These are phyloP conservation scores for Podospora australis DNA, from an alignment of 495 filamentous ascomycete species.

Conservation along the genomic window DNA sequence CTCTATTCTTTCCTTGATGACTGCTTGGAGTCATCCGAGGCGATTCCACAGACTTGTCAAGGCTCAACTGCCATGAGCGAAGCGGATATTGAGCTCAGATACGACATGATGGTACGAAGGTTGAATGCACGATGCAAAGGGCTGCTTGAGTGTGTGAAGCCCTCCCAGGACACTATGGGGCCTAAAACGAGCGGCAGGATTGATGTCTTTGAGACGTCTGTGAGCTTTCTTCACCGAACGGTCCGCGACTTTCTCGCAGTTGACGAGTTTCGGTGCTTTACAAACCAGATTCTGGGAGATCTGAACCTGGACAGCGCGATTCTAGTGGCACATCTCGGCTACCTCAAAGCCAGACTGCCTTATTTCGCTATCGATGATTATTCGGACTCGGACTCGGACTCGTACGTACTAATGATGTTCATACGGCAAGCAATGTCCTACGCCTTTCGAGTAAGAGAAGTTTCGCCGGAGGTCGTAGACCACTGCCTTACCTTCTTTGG, in stretches of 20 bases:
- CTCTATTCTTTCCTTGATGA: neutral
- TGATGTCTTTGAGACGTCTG: neutral
- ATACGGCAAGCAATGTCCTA: too few relatives aligned
- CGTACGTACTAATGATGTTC: too few relatives aligned
- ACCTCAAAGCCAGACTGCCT: too few relatives aligned
- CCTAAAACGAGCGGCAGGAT: neutral
- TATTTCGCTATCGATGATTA: too few relatives aligned
- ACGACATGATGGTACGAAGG: neutral
- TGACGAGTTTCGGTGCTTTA: too few relatives aligned
- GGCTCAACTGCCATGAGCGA: neutral
- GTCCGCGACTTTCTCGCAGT: neutral
- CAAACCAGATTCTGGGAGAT: too few relatives aligned
- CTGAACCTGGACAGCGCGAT: too few relatives aligned
- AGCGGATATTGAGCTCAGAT: neutral
- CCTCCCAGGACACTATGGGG: neutral
- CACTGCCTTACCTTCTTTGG: too few relatives aligned
- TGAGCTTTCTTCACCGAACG: neutral
- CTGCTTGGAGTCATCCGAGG: neutral
- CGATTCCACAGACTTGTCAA: neutral
- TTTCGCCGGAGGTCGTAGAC: too few relatives aligned
- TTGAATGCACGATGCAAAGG: neutral
- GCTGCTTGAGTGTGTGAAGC: neutral
- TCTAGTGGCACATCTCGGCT: too few relatives aligned
- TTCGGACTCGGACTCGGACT: too few relatives aligned
- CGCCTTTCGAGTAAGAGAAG: too few relatives aligned